These are phyloP conservation scores for Metarhizium guizhouense DNA, from an alignment of 2,329 filamentous ascomycete species.

Conservation along the genomic window DNA sequence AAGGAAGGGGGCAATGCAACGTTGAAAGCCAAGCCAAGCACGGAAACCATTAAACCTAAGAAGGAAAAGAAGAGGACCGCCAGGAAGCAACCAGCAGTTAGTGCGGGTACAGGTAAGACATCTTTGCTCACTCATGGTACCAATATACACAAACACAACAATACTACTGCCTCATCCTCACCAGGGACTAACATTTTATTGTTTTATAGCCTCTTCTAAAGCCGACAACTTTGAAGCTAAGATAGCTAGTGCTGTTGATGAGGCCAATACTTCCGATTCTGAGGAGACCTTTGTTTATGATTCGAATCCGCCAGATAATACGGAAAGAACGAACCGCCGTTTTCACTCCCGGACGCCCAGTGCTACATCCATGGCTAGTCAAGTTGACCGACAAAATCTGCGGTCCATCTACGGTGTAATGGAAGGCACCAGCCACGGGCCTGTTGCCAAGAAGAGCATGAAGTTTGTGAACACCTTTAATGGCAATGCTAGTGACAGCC, in stretches of 20 bases:
- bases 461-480: slow-evolving; percentile 83
- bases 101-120: slow-evolving; percentile 61
- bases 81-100: slow-evolving; percentile 66
- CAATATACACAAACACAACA: background rate
- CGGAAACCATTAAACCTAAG: slow-evolving; percentile 90
- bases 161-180: background rate
- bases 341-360: slow-evolving; percentile 94
- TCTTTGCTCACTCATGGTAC: background rate
- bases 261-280: slow-evolving; percentile 92
- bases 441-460: slow-evolving; percentile 72
- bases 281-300: slow-evolving; percentile 99
- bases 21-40: slow-evolving; percentile 77
- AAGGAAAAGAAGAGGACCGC: slow-evolving; percentile 79
- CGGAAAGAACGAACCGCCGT: slow-evolving; percentile 52
- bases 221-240: slow-evolving; percentile 98
- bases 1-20: slow-evolving; percentile 61
- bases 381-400: slow-evolving; percentile 50
- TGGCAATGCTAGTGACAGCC: slow-evolving; percentile 43
- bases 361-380: slow-evolving; percentile 73
- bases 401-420: slow-evolving; percentile 60
- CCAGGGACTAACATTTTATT: background rate
- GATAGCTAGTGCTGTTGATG: slow-evolving; percentile 90
- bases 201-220: slow-evolving; percentile 68
- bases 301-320: slow-evolving; percentile 74
- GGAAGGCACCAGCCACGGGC: slow-evolving; percentile 42